Evolutionary conservation across 257 asterid species (phyloP), one percentile per base, ranked within the genome.

Genomic region (Fraxinus excelsior): DNA sequence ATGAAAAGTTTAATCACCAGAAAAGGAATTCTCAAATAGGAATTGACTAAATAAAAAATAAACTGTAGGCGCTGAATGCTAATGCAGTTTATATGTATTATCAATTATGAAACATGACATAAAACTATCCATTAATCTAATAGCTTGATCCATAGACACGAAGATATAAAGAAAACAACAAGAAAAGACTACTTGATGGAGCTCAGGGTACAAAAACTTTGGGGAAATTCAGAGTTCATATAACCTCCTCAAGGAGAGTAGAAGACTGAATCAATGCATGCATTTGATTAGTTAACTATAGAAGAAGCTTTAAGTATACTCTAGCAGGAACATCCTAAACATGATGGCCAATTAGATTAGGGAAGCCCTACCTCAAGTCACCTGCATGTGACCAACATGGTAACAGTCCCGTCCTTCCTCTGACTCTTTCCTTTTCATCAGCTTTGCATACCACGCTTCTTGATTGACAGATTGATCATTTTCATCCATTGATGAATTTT

Each of bases 391-490:
- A 76, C 86, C 85, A 49, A 79, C 86, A 75, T 85, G 89, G 73
- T 56, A 83, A 70, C 65, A 67, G 14, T 80, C 84, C 21, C 78
- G 76, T 69, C 93, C 90, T 69, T 89, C 90, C 75, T 83, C 92
- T 0, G 92, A 84, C 23, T 86, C 91, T 81, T 87, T 88, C 82
- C 92, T 82, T 78, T 88, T 88, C 76, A 70, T 67, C n/a, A 86
- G 76, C 18, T 82, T 62, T n/a, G 80, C 74, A 16, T 71, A 76
- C 88, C 88, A 80, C 67, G 80, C 70, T 72, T 78, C 86, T 66
- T 74, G 84, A 25, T 82, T 84, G 72, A 68, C 26, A 19, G 75
- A 72, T 74, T 38, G 70, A 73, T 38, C 46, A 1, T 51, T 81
- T 67, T 86, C 89, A 3, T 76, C 88, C 60, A 51, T 26, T 16